Evolutionary conservation across 176 grass and related monocot genomes (phyloP), one percentile per base, ranked within the genome.

Genomic region (Luzula sylvatica): DNA sequence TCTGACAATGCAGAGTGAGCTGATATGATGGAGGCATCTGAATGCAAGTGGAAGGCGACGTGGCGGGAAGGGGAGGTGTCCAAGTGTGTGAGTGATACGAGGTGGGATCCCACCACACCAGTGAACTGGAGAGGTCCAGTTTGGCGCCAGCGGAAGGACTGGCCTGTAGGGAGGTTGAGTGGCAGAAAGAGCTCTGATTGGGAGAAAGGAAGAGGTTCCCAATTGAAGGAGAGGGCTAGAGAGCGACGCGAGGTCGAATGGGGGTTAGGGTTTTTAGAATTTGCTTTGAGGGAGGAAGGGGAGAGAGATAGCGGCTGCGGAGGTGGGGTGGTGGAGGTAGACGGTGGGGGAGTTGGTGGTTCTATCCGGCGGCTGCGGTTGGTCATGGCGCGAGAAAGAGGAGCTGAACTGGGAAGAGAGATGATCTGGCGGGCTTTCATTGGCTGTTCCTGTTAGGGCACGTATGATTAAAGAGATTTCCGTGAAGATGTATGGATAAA

Each of bases 141-240:
- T 55, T 52, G 74, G 38, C 81, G 90, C 84, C 84, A 96, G 29
- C 87, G 81, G 71, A 89, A 96, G 64, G 81, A 85, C 65, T 96
- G 84, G 7, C 81, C 90, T 1, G 81, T 96, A 16, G 81, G 84
- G 23, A 96, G 74, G 0, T 76, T 82, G 38, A 89, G 80, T 6
- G 64, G 58, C 19, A 96, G 80, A 53, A 74, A 96, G 4, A 96
- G 77, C 23, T 96, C 90, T 7, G 71, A 46, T 20, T 56, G 19
- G 17, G 80, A 58, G 50, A 89, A 68, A 2, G 77, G 77, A 8
- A 96, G 77, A 1, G 52, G 45, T 32, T 89, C 67, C 90, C 90
- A 96, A 4, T 76, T 45, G 42, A 51, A 11, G 7, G 73, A 5
- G 38, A 71, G 15, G 43, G 66, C 22, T 25, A 87, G 89, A 45